Evolutionary conservation across 2,329 filamentous ascomycete species (phyloP), one percentile per base, ranked within the genome.

Genomic region (Arthrinium puccinioides): DNA sequence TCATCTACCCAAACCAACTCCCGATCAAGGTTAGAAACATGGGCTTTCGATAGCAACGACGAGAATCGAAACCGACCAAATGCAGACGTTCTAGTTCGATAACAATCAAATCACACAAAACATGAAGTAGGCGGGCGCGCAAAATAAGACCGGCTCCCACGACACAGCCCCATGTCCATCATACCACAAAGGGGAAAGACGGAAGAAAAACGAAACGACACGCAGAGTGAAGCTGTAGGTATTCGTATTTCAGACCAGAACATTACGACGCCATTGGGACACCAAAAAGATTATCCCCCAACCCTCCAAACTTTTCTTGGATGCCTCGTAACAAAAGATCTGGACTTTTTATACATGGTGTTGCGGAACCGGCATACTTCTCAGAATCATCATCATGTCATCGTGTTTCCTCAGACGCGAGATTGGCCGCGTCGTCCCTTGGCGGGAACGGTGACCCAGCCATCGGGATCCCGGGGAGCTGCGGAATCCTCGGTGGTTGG

Each of bases 361-460:
- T 27, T 20, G 19, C n/a, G 26, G 33, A n/a, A n/a, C 31, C 31
- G 24, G 24, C 31, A 33, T 23, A 20, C 31, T 23, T 33, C 31
- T 20, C 31, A 33, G 31, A 21, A 9, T 21, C 31, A 33, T 33
- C 31, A 16, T 33, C 21, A 33, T n/a, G 24, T 33, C 31, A 21
- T 23, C 30, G 24, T 33, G 4, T 33, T 23, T n/a, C n/a, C n/a
- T n/a, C n/a, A 33, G 24, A 33, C 31, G 15, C 31, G 31, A 36
- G 32, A 40, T 18, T 44, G 49, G 21, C 33, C 33, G 16, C 65
- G 45, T 55, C 72, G 51, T 32, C 55, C 55, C 50, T 67, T 68
- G 39, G 51, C 41, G 8, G 59, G 44, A 37, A 79, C 78, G 19
- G 74, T 82, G 44, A 74, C 79, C 78, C 78, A 82, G 47, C 78